A percentile compares a stretch with the other conserved stretches of the same genome.
These are phyloP conservation scores for Melaleuca alternifolia DNA, from an alignment of 345 rosid genomes.

Conservation along the genomic window DNA sequence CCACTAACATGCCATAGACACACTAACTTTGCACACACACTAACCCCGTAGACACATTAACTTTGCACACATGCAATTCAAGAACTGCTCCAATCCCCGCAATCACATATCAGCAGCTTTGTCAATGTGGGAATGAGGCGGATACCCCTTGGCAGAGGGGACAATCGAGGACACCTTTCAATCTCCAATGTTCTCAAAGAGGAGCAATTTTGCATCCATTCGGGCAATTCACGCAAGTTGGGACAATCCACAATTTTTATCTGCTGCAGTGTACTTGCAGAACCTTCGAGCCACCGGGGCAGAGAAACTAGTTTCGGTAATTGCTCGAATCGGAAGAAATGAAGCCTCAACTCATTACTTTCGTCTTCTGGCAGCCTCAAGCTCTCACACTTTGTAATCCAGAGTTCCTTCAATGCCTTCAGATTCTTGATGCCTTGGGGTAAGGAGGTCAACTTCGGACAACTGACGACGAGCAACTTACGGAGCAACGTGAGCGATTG, in stretches of 20 bases:
- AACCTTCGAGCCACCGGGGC: conserved; percentile 13
- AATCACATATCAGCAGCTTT: background rate
- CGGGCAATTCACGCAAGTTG: background rate
- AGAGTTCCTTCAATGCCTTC: background rate
- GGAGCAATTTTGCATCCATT: background rate
- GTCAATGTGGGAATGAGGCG: background rate
- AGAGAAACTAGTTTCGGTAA: background rate
- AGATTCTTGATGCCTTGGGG: background rate
- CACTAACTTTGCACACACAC: too few species aligned
- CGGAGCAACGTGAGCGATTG: background rate
- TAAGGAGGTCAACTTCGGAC: conserved; percentile 3
- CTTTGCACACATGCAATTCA: too few species aligned
- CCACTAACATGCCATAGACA: too few species aligned
- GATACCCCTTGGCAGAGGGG: background rate
- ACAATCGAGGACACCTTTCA: background rate
- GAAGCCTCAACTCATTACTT: background rate
- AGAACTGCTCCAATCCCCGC: background rate
- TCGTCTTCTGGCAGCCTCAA: conserved; percentile 1
- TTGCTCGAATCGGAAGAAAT: background rate
- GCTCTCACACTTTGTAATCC: background rate
- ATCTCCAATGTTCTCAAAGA: background rate
- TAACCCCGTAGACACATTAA: too few species aligned
- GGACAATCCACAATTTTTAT: background rate
- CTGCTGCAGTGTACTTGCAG: background rate
- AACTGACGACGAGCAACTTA: fast-evolving